Evolutionary conservation across 495 filamentous ascomycete species (phyloP), one percentile per base, ranked within the genome.

Genomic region (Cairneyella variabilis): DNA sequence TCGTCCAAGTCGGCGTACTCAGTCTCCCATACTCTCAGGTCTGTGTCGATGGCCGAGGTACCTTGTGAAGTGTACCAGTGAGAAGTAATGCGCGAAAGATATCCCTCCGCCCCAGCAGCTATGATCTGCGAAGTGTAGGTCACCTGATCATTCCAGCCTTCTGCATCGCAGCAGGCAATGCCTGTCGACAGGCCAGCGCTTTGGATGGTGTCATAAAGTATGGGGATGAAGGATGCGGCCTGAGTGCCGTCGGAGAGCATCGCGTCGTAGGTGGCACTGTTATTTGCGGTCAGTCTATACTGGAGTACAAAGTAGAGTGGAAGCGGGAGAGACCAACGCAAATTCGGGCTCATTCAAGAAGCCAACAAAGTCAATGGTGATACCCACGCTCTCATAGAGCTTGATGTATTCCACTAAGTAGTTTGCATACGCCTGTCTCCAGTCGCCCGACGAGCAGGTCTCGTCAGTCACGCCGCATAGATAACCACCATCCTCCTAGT

Each of bases 321-420:
- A n/a, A n/a, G n/a, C n/a, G n/a, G n/a, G n/a, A n/a, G n/a, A n/a
- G n/a, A 54, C 62, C 51, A 40, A 69, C 66, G 53, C 63, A 5
- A 65, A 73, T 48, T 81, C 74, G 0, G 79, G 80, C 63, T 83
- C 80, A 51, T 82, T 83, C 55, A 82, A 57, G 51, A 78, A 82
- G 5, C 78, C 78, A 14, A 83, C 51, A 50, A 76, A 69, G 3
- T 71, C 73, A 38, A 81, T 62, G 0, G 63, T 62, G 21, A 82
- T 73, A 1, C 77, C 78, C 22, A 58, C 56, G 11, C 56, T 45
- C 32, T 64, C 55, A 55, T 83, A 83, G 50, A 69, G 69, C 53
- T 75, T 60, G 20, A 78, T 62, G 48, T 80, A 80, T 50, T 76
- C 66, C 2, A 80, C 73, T 7, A 83, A 56, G 57, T 76, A 78